Percentiles rank a stretch among this genome's conserved stretches.
phyloP scores from a whole-genome alignment of 164 flowering plant genomes.

The Stephania japonica region DNA sequence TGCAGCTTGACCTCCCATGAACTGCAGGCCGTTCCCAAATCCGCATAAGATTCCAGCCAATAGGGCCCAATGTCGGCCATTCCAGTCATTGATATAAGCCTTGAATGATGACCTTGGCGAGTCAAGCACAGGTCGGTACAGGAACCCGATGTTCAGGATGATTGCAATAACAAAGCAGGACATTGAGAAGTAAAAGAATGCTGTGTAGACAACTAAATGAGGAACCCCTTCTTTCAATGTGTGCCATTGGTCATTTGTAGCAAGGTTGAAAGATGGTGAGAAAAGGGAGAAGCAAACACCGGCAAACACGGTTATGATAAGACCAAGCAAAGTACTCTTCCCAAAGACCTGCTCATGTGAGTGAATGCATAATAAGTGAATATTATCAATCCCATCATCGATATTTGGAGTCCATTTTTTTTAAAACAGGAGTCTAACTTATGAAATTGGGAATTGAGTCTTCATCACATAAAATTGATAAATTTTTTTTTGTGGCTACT shows the following conservation, averaged over 20 bases:
- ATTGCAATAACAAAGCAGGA: slow-evolving; percentile 63
- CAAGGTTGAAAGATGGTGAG: slow-evolving; percentile 76
- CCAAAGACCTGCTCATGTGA: slow-evolving; percentile 53
- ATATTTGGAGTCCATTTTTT: too few species aligned
- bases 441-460: too few species aligned
- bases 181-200: slow-evolving; percentile 73
- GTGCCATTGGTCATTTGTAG: slow-evolving; percentile 82
- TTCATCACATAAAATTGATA: too few species aligned
- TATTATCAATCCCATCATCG: too few species aligned
- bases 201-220: slow-evolving; percentile 64
- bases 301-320: slow-evolving; percentile 57
- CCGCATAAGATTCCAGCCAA: slow-evolving; percentile 76
- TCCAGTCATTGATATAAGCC: slow-evolving; percentile 63
- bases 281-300: slow-evolving; percentile 74
- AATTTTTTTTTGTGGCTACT: too few species aligned
- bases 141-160: slow-evolving; percentile 55
- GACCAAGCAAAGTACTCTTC: slow-evolving; percentile 49
- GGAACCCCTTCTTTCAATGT: slow-evolving; percentile 57
- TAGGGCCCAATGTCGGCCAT: slow-evolving; percentile 79
- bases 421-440: too few species aligned
- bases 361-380: neutral
- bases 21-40: slow-evolving; percentile 79
- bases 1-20: slow-evolving; percentile 88
- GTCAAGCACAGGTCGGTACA: slow-evolving; percentile 55
- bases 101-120: slow-evolving; percentile 52